Evolutionary conservation across 2,329 filamentous ascomycete species (phyloP).

Genomic region (Apiospora rasikravindrae): DNA sequence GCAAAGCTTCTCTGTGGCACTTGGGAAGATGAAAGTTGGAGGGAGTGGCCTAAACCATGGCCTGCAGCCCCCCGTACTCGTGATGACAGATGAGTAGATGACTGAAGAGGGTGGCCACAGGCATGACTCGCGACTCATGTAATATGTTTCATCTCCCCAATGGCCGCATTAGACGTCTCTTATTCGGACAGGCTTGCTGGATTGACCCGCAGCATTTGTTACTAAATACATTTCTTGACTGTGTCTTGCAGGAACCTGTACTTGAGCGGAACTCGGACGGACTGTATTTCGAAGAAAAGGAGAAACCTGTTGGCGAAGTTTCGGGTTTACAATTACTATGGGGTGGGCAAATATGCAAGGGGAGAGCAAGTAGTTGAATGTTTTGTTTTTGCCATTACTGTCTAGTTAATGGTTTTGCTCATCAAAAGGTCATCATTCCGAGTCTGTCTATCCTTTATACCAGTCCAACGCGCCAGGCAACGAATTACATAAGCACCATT

Average conservation of each 20-base stretch:
- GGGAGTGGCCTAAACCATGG: not conserved
- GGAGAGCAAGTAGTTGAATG: not conserved
- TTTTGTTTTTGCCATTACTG: conserved; percentile 5
- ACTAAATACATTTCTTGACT: not conserved
- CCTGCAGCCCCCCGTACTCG: not conserved
- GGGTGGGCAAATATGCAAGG: not conserved
- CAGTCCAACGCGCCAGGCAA: conserved; percentile 21
- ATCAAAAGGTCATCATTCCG: conserved; percentile 21
- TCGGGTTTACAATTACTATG: not conserved
- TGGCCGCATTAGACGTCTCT: not conserved
- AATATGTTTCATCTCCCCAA: not conserved
- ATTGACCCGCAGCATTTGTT: too few species aligned
- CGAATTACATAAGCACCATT: conserved; percentile 14
- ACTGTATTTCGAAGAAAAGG: not conserved
- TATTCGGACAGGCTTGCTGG: not conserved
- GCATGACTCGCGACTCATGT: not conserved
- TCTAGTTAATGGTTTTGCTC: conserved; percentile 16
- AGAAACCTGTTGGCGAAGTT: too few species aligned
- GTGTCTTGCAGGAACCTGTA: not conserved
- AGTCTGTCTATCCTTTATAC: conserved; percentile 26
- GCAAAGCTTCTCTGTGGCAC: not conserved
- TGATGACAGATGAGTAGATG: not conserved
- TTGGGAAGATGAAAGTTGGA: not conserved
- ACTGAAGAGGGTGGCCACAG: not conserved
- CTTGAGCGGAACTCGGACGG: not conserved